phyloP scores from a whole-genome alignment of 305 asterid genomes.

The Fraxinus xanthoxyloides region DNA sequence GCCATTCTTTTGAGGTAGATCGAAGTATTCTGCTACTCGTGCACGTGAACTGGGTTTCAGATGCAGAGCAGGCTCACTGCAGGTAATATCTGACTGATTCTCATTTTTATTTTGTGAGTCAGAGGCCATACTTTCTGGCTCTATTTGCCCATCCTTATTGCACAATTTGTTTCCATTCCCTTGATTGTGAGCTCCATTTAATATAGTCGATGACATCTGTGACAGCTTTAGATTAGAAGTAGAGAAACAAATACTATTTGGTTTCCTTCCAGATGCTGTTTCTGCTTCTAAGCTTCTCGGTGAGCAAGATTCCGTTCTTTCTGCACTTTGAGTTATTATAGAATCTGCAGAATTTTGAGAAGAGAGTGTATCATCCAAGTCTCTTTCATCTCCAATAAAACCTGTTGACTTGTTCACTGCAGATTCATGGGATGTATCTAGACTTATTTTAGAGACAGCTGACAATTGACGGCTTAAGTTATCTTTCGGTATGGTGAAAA shows the following conservation, averaged over 20 bases:
- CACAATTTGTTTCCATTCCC: not conserved
- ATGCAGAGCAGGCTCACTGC: not conserved
- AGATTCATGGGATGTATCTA: slow-evolving; percentile 41
- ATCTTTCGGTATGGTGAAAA: slow-evolving; percentile 31
- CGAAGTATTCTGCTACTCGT: slow-evolving; percentile 22
- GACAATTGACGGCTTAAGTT: slow-evolving; percentile 32
- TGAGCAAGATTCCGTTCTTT: slow-evolving; percentile 49
- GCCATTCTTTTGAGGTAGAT: slow-evolving; percentile 29
- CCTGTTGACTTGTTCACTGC: slow-evolving; percentile 36
- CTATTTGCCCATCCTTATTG: not conserved
- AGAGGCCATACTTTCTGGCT: not conserved
- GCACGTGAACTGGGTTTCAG: not conserved
- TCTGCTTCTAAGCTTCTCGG: slow-evolving; percentile 49
- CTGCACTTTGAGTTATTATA: slow-evolving; percentile 44
- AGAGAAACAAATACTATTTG: not conserved
- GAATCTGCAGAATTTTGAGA: slow-evolving; percentile 64
- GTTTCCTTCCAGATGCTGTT: slow-evolving; percentile 15
- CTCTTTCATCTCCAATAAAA: slow-evolving; percentile 46
- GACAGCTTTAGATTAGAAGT: not conserved
- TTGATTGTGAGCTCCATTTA: slow-evolving; percentile 11
- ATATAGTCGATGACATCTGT: not conserved
- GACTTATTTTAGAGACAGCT: slow-evolving; percentile 38
- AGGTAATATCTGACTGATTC: not conserved
- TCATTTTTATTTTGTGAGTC: not conserved
- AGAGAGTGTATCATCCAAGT: slow-evolving; percentile 56